These are phyloP conservation scores for Ocimum tenuiflorum DNA, from an alignment of 257 asterid species.

Conservation along the genomic window DNA sequence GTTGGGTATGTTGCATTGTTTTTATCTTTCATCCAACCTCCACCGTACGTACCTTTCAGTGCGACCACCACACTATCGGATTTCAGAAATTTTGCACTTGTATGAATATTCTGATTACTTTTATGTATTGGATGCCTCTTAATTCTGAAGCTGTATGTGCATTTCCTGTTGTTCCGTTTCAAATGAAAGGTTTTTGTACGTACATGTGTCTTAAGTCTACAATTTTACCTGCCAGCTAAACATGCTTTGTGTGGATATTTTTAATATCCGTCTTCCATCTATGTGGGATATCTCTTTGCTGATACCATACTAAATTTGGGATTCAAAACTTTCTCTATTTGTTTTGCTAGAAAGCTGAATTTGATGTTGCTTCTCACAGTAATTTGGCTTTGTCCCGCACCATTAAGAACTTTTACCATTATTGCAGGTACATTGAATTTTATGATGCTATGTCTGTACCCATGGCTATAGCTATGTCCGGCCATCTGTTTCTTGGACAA, in stretches of 20 bases:
- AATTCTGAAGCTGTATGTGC: neutral
- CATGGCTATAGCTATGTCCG: conserved; percentile 92
- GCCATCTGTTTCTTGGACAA: conserved; percentile 88
- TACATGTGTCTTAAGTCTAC: neutral
- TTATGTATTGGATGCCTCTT: conserved; percentile 1
- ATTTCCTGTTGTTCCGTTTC: neutral
- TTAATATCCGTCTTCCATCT: neutral
- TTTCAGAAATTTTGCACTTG: neutral
- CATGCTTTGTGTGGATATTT: neutral
- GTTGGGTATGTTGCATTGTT: conserved; percentile 71
- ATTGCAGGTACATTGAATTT: conserved; percentile 85
- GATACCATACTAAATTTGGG: neutral
- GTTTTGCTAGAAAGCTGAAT: neutral
- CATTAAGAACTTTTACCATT: conserved; percentile 1
- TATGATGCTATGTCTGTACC: conserved; percentile 97
- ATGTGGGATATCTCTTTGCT: neutral
- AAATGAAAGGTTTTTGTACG: neutral
- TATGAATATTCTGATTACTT: neutral
- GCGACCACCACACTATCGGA: neutral
- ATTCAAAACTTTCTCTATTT: neutral
- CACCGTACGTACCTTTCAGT: too few species aligned
- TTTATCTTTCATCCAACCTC: conserved; percentile 7
- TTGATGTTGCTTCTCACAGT: neutral
- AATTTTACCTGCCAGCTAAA: neutral
- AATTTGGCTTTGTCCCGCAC: neutral